Percentiles rank a stretch among this genome's conserved stretches.
These are phyloP conservation scores for Nemophila menziesii DNA, from an alignment of 257 asterid genomes.

Conservation along the genomic window DNA sequence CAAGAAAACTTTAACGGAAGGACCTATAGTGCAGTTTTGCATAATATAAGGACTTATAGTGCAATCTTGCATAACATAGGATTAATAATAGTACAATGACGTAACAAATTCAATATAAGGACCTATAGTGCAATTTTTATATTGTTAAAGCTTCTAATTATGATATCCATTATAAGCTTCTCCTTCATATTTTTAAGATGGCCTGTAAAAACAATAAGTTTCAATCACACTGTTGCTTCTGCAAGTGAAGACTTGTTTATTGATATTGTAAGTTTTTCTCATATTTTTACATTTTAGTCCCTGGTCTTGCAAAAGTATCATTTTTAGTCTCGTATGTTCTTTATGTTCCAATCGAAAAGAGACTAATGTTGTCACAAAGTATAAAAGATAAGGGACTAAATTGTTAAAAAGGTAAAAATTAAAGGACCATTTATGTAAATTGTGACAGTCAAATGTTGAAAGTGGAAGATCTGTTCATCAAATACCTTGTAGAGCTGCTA, in stretches of 20 bases:
- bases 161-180: background rate
- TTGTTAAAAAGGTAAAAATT: too few species aligned
- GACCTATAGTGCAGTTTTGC: too few species aligned
- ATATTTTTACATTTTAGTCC: conserved; percentile 4
- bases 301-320: conserved; percentile 1
- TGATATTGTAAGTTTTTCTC: conserved; percentile 61
- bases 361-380: too few species aligned
- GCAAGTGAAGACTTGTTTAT: conserved; percentile 96
- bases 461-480: conserved; percentile 84
- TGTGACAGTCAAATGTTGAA: conserved; percentile 56
- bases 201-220: conserved; percentile 97
- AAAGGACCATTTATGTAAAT: background rate
- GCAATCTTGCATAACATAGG: too few species aligned
- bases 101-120: background rate
- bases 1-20: too few species aligned
- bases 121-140: too few species aligned
- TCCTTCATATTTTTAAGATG: conserved; percentile 41
- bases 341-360: too few species aligned
- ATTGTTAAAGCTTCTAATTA: background rate
- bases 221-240: conserved; percentile 85
- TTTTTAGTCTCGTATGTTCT: background rate
- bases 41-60: too few species aligned
- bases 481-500: conserved; percentile 91
- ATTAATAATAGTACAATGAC: too few species aligned
- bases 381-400: too few species aligned